A percentile compares a stretch with the other conserved stretches of the same genome.
Evolutionary conservation across 495 filamentous ascomycete species (phyloP).

Genomic region (Xylaria grammica): DNA sequence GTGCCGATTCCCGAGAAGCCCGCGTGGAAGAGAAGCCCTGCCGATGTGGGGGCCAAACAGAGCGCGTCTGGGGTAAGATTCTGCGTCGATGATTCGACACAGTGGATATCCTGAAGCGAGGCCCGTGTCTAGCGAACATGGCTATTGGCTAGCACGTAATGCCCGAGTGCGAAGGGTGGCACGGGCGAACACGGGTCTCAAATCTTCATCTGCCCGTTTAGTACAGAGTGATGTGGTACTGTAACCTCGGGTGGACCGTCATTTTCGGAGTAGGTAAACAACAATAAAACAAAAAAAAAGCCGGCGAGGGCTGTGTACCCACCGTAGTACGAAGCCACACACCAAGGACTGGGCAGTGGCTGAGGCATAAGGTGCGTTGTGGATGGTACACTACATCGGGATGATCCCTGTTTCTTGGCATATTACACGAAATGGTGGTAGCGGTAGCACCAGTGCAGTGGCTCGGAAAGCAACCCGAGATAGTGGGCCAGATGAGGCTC

Average conservation of each 20-base stretch:
- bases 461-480: no score
- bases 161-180: neutral
- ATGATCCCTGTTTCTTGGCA: no score
- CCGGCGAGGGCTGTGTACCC: neutral
- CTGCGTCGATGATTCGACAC: slow-evolving; percentile 4
- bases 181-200: neutral
- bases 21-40: slow-evolving; percentile 15
- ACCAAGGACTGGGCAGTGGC: no score
- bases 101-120: slow-evolving; percentile 10
- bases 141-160: slow-evolving; percentile 6
- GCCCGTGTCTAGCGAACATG: slow-evolving; percentile 14
- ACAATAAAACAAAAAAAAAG: slow-evolving; percentile 1
- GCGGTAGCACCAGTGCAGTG: no score
- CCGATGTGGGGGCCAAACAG: slow-evolving; percentile 13
- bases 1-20: slow-evolving; percentile 6
- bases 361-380: no score
- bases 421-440: no score
- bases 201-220: slow-evolving; percentile 9
- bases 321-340: neutral
- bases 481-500: no score
- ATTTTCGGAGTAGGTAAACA: neutral
- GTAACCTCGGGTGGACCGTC: neutral
- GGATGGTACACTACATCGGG: no score
- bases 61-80: slow-evolving; percentile 3
- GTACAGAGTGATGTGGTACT: slow-evolving; percentile 1